Evolutionary conservation across 2,329 filamentous ascomycete species (phyloP).

Genomic region (Graphiopsis chlorocephala): DNA sequence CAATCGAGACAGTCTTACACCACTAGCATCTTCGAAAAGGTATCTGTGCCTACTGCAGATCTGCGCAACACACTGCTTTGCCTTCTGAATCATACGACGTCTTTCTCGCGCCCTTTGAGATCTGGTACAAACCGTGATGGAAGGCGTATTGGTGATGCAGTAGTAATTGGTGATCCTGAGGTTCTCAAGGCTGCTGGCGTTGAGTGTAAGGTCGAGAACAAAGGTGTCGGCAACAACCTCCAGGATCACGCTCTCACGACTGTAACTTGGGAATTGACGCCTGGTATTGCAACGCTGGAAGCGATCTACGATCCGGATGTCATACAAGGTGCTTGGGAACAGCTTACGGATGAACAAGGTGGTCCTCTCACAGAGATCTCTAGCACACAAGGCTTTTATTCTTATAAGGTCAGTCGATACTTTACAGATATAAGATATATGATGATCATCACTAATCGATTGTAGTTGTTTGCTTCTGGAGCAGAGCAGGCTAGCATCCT

Average conservation of each 20-base stretch:
- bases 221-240: slow-evolving; percentile 62
- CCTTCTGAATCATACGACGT: too few species aligned
- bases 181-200: slow-evolving; percentile 56
- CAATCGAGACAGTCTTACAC: too few species aligned
- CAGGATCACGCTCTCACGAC: slow-evolving; percentile 56
- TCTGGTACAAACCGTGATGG: too few species aligned
- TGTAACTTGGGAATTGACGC: slow-evolving; percentile 28
- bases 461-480: slow-evolving; percentile 30
- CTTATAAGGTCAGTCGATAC: slow-evolving; percentile 28
- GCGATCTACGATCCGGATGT: slow-evolving; percentile 32
- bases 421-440: background rate
- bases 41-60: too few species aligned
- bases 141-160: too few species aligned
- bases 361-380: slow-evolving; percentile 34
- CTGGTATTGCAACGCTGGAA: slow-evolving; percentile 29
- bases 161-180: slow-evolving; percentile 54
- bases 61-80: too few species aligned
- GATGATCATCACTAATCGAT: background rate
- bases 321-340: slow-evolving; percentile 35
- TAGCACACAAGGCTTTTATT: slow-evolving; percentile 38
- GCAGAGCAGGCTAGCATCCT: slow-evolving; percentile 34
- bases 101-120: too few species aligned
- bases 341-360: slow-evolving; percentile 30
- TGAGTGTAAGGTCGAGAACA: slow-evolving; percentile 52
- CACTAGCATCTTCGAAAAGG: too few species aligned